Conservation (phyloP, 176 grass and related monocot genomes). For the Areca catechu region DNA sequence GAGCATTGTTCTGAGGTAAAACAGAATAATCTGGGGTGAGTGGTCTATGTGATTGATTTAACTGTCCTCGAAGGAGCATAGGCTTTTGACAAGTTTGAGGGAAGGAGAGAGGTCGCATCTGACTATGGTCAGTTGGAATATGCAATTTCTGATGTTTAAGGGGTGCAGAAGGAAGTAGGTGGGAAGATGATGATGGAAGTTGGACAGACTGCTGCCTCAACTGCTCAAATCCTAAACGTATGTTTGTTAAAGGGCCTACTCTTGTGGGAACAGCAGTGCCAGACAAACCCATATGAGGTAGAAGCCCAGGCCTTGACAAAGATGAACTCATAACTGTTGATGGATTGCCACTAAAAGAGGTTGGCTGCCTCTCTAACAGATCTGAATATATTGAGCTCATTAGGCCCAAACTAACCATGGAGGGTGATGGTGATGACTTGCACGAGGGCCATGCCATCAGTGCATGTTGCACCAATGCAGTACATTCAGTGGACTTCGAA, state of each 20-base stretch:
- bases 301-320: slow-evolving; percentile 3
- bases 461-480: slow-evolving; percentile 17
- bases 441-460: slow-evolving; percentile 28
- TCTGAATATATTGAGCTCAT: slow-evolving; percentile 34
- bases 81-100: slow-evolving; percentile 26
- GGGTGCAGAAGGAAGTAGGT: slow-evolving; percentile 26
- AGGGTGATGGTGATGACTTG: slow-evolving; percentile 15
- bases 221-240: slow-evolving; percentile 21
- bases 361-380: slow-evolving; percentile 26
- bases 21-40: slow-evolving; percentile 17
- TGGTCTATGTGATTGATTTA: slow-evolving; percentile 13
- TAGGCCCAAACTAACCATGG: slow-evolving; percentile 27
- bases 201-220: slow-evolving; percentile 56
- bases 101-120: slow-evolving; percentile 32
- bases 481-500: slow-evolving; percentile 22
- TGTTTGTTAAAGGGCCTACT: no score
- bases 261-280: no score
- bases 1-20: slow-evolving; percentile 24
- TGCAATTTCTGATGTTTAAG: slow-evolving; percentile 39
- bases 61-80: slow-evolving; percentile 18
- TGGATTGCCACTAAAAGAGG: slow-evolving; percentile 18
- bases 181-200: slow-evolving; percentile 33
- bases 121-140: slow-evolving; percentile 33
- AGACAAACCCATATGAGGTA: background rate
- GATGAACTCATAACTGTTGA: slow-evolving; percentile 32